Base-by-base conservation (phyloP, 371 early-diverging fungal genomes). In the Rhizopus microsporus region DNA sequence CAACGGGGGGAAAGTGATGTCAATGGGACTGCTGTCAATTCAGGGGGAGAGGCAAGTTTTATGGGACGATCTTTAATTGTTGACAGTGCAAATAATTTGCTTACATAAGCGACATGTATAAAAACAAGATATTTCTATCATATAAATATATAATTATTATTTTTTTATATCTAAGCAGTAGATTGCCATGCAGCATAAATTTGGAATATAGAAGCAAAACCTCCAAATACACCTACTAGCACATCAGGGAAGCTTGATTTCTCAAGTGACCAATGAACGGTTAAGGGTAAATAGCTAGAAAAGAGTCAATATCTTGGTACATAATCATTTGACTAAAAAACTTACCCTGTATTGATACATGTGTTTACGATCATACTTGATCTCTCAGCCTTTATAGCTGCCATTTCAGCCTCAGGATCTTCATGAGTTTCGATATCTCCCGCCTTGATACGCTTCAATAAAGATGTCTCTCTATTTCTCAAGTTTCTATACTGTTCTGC, bases 221-320 rank as follows among this genome's bases (percentile, higher is more conserved):
- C 93, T 57, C 98, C 98, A 77, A 85, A 95, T 42, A 93, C 75
- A 45, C 96, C 96, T 17, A 96, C 95, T 8, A 87, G 85, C 1
- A 93, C 84, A 65, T 96, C 96, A 0, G 98, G 94, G 83, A 97
- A 93, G 33, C 77, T 72, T 17, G 87, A 86, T 35, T 83, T 82
- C 57, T 91, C 89, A 58, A 93, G 71, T 31, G 93, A 92, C 94
- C 94, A 95, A 75, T 95, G 95, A 37, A 96, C 74, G 9, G 97
- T 95, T 63, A 97, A 74, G 13, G 97, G 97, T 67, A 97, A 80
- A 78, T 96, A 96, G 37, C 94, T 79, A 61, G 54, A 45, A 30
- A 17, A 40, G 10, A 48, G 7, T 39, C n/a, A 3, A 7, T 34
- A 30, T 12, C 29, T 13, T 30, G 16, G 16, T 30, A 10, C 47